Evolutionary conservation across 306 rosid species (phyloP), one percentile per base, ranked within the genome.

Genomic region (Ceratonia siliqua): DNA sequence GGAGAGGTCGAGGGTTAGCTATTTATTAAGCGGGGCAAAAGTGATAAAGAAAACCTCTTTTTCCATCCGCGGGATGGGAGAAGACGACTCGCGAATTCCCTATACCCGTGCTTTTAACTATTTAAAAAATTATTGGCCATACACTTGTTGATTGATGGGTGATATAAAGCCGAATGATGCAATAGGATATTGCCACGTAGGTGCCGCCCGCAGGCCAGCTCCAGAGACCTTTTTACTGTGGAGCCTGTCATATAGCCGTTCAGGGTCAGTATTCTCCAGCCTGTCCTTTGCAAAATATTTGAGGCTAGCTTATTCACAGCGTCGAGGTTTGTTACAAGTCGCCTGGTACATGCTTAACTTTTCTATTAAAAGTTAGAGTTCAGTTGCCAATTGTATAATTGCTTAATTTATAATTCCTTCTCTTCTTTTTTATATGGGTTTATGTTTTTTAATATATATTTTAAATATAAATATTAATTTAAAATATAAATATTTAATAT

Each of bases 171-270:
- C 20, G 54, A 18, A 33, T 9, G 5, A 18, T 2, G 48, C 33
- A 33, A 69, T 11, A 2, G 0, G 22, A 48, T 69, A 20, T 50
- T 50, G 74, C 46, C 74, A 49, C 74, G 49, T 49, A 20, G 74
- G 74, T 17, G 32, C 62, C 7, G 74, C 17, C 72, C 3, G 15
- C 50, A 15, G 5, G 24, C 0, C 4, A 4, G n/a, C n/a, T n/a
- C n/a, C n/a, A n/a, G 24, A 5, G 17, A 22, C 2, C 46, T 21
- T 7, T 33, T 4, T 6, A 2, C 13, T 5, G 61, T 24, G 36
- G 18, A 18, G 62, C 36, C 1, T 5, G 62, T 6, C n/a, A n/a
- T 35, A 33, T 9, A 2, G 28, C 45, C 45, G 67, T 62, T 35
- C 3, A 61, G 1, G 43, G 45, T 2, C 0, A 17, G 25, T 4